phyloP scores from a whole-genome alignment of 192 early-diverging fungal species.

The Entrophospora sp. region DNA sequence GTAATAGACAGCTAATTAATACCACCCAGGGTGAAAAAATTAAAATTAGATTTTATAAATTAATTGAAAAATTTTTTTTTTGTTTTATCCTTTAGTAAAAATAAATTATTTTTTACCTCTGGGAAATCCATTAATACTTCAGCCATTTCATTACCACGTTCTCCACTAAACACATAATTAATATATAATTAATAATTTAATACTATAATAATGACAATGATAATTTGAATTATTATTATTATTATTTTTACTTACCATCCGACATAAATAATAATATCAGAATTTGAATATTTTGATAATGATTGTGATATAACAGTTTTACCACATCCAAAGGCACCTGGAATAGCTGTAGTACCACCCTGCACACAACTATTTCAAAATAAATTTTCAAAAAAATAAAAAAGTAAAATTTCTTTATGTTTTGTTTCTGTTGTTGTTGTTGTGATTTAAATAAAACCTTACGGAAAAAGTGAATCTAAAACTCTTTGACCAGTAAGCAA shows the following conservation, averaged over 20 bases:
- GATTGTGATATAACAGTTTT: slow-evolving; percentile 99
- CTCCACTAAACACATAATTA: slow-evolving; percentile 43
- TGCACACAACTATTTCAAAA: slow-evolving; percentile 71
- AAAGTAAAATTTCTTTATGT: neutral
- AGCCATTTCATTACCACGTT: slow-evolving; percentile 99
- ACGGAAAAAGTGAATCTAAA: slow-evolving; percentile 97
- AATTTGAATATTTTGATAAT: slow-evolving; percentile 99
- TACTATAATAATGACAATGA: neutral
- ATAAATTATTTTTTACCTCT: slow-evolving; percentile 36
- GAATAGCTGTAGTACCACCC: slow-evolving; percentile 98
- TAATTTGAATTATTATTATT: too few species aligned
- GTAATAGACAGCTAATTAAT: slow-evolving; percentile 89
- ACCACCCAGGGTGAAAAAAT: too few species aligned
- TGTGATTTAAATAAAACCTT: too few species aligned
- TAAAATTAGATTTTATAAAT: too few species aligned
- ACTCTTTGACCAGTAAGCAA: slow-evolving; percentile 98
- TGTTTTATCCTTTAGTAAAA: too few species aligned
- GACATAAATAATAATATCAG: slow-evolving; percentile 98
- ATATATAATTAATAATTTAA: neutral
- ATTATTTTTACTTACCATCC: slow-evolving; percentile 67
- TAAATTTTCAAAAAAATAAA: neutral
- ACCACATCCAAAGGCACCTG: slow-evolving; percentile 98
- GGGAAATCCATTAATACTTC: slow-evolving; percentile 99
- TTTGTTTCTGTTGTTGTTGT: too few species aligned
- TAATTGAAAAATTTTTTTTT: too few species aligned